Conservation (phyloP, 2,329 filamentous ascomycete genomes). For the Cladosporium sp. region DNA sequence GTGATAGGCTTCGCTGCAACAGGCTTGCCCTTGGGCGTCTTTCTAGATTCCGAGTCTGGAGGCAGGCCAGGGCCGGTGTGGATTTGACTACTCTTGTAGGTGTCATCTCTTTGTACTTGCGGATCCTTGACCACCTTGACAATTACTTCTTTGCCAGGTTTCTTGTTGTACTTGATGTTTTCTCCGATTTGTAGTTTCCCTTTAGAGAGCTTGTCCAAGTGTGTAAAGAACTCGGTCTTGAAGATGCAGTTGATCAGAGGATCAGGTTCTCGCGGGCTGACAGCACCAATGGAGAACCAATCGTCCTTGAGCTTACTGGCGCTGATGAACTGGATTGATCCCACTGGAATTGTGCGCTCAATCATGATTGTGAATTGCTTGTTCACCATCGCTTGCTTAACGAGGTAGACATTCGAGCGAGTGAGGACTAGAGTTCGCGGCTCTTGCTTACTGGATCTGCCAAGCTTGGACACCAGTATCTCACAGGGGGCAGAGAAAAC, state of each 20-base stretch:
- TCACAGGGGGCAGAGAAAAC: slow-evolving; percentile 92
- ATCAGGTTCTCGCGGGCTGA: slow-evolving; percentile 88
- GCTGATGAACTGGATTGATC: slow-evolving; percentile 85
- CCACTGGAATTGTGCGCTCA: slow-evolving; percentile 79
- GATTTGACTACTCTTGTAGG: slow-evolving; percentile 90
- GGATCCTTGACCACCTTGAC: slow-evolving; percentile 93
- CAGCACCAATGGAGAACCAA: slow-evolving; percentile 92
- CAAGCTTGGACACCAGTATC: slow-evolving; percentile 89
- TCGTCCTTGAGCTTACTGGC: slow-evolving; percentile 83
- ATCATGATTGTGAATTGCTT: slow-evolving; percentile 77
- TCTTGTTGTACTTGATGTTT: slow-evolving; percentile 93
- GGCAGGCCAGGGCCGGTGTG: slow-evolving; percentile 85
- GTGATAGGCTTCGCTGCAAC: slow-evolving; percentile 88
- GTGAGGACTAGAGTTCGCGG: slow-evolving; percentile 84
- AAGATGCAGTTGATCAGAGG: slow-evolving; percentile 91
- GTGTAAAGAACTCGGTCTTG: slow-evolving; percentile 96
- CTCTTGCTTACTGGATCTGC: slow-evolving; percentile 90
- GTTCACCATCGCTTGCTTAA: slow-evolving; percentile 81
- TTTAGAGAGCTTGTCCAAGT: slow-evolving; percentile 61
- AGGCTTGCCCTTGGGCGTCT: slow-evolving; percentile 84
- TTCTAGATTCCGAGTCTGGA: slow-evolving; percentile 76
- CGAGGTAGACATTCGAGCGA: slow-evolving; percentile 76
- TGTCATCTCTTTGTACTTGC: slow-evolving; percentile 68
- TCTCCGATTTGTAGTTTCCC: slow-evolving; percentile 77
- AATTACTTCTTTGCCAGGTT: slow-evolving; percentile 85